phyloP scores from a whole-genome alignment of 208 protist species.

The Phytomonas francai region DNA sequence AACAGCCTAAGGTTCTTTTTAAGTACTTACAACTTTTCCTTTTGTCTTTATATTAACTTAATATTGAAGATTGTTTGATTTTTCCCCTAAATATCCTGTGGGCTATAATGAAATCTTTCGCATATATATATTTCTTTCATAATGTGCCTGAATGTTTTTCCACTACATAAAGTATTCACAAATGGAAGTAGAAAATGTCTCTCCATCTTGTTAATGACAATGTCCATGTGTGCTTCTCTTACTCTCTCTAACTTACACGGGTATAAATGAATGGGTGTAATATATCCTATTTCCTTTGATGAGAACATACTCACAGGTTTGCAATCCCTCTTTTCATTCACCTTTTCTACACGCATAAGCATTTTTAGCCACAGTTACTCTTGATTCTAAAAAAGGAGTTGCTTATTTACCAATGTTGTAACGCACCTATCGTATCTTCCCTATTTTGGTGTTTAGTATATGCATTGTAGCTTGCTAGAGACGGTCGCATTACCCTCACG shows the following conservation, averaged over 20 bases:
- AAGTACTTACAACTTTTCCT: neutral
- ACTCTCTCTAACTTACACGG: neutral
- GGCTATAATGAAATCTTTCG: neutral
- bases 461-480: neutral
- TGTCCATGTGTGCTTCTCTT: neutral
- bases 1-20: neutral
- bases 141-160: conserved; percentile 7
- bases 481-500: neutral
- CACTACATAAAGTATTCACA: conserved; percentile 11
- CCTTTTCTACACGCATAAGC: neutral
- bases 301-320: neutral
- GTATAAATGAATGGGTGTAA: neutral
- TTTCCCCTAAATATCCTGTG: neutral
- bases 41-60: neutral
- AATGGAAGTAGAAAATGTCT: neutral
- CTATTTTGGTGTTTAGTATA: neutral
- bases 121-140: neutral
- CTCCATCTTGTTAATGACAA: neutral
- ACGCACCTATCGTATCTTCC: neutral
- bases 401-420: too few relatives aligned
- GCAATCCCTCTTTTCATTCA: neutral
- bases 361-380: neutral
- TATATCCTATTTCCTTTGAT: neutral
- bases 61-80: neutral
- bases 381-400: neutral